A percentile compares a stretch with the other conserved stretches of the same genome.
These are phyloP conservation scores for Arthroderma uncinatum DNA, from an alignment of 2,329 filamentous ascomycete genomes.

Conservation along the genomic window DNA sequence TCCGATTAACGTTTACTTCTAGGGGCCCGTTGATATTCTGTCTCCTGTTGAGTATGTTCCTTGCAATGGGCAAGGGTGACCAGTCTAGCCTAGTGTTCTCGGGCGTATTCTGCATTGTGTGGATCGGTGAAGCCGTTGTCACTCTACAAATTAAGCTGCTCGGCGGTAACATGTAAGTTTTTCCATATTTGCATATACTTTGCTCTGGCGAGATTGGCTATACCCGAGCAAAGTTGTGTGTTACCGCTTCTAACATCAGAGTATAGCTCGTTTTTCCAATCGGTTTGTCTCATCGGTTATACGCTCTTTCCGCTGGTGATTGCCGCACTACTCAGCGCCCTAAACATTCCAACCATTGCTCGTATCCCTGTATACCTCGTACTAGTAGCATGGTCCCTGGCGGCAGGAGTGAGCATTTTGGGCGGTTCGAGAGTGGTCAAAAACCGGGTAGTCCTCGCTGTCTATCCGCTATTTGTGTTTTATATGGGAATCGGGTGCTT, in stretches of 20 bases:
- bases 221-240: too few species aligned
- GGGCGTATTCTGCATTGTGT: slow-evolving; percentile 91
- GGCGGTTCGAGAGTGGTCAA: slow-evolving; percentile 91
- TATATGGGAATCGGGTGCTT: slow-evolving; percentile 87
- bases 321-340: slow-evolving; percentile 74
- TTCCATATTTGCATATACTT: neutral
- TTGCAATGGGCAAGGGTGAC: slow-evolving; percentile 69
- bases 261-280: slow-evolving; percentile 86
- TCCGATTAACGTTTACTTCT: neutral
- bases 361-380: slow-evolving; percentile 85
- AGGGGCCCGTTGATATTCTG: slow-evolving; percentile 92
- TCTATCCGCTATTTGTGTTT: slow-evolving; percentile 91
- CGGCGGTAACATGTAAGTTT: slow-evolving; percentile 86
- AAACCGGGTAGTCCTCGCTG: slow-evolving; percentile 84
- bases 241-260: slow-evolving; percentile 3
- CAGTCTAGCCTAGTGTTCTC: slow-evolving; percentile 88
- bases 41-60: slow-evolving; percentile 70
- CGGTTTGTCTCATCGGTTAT: slow-evolving; percentile 95
- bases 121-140: slow-evolving; percentile 92
- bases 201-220: too few species aligned
- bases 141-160: slow-evolving; percentile 96
- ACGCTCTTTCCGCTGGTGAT: slow-evolving; percentile 95
- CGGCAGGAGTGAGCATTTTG: slow-evolving; percentile 89
- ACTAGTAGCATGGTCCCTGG: slow-evolving; percentile 82
- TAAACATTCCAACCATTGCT: slow-evolving; percentile 66